Conservation (phyloP, 2,329 filamentous ascomycete genomes). For the Nemania sp. region DNA sequence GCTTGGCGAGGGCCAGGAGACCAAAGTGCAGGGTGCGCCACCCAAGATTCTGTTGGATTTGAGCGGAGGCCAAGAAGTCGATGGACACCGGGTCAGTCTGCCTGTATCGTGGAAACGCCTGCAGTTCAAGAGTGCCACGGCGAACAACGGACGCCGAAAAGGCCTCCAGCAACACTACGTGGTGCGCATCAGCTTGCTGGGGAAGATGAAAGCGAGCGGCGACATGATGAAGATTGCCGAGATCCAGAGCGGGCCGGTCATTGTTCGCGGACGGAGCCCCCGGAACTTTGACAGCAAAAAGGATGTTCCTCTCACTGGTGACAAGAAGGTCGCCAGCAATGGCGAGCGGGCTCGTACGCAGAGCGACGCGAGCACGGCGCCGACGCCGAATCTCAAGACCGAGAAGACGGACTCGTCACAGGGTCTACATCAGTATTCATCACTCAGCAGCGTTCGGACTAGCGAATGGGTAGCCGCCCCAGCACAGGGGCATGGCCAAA, state of each 20-base stretch:
- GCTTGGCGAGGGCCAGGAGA: slow-evolving; percentile 49
- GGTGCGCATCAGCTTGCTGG: slow-evolving; percentile 81
- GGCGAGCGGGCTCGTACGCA: slow-evolving; percentile 51
- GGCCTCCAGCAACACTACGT: slow-evolving; percentile 95
- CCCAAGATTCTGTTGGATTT: slow-evolving; percentile 61
- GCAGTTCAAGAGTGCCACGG: slow-evolving; percentile 94
- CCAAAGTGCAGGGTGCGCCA: slow-evolving; percentile 56
- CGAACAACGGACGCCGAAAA: slow-evolving; percentile 92
- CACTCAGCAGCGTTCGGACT: slow-evolving; percentile 39
- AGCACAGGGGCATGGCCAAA: slow-evolving; percentile 26
- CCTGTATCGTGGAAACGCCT: slow-evolving; percentile 91
- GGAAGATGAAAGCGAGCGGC: slow-evolving; percentile 67
- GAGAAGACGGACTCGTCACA: slow-evolving; percentile 39
- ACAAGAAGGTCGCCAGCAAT: slow-evolving; percentile 51
- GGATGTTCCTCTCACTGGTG: slow-evolving; percentile 53
- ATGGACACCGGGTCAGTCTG: slow-evolving; percentile 77
- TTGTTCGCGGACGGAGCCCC: slow-evolving; percentile 89
- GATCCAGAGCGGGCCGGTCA: slow-evolving; percentile 88
- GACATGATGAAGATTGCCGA: slow-evolving; percentile 79
- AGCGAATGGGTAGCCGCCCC: slow-evolving; percentile 54
- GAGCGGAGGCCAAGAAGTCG: slow-evolving; percentile 67
- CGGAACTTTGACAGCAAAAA: slow-evolving; percentile 92
- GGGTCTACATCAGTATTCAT: slow-evolving; percentile 35
- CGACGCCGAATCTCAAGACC: slow-evolving; percentile 39
- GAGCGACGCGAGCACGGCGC: slow-evolving; percentile 38